A percentile compares a stretch with the other conserved stretches of the same genome.
Conservation (phyloP, 2,329 filamentous ascomycete genomes). For the Daldinia eschscholtzii region DNA sequence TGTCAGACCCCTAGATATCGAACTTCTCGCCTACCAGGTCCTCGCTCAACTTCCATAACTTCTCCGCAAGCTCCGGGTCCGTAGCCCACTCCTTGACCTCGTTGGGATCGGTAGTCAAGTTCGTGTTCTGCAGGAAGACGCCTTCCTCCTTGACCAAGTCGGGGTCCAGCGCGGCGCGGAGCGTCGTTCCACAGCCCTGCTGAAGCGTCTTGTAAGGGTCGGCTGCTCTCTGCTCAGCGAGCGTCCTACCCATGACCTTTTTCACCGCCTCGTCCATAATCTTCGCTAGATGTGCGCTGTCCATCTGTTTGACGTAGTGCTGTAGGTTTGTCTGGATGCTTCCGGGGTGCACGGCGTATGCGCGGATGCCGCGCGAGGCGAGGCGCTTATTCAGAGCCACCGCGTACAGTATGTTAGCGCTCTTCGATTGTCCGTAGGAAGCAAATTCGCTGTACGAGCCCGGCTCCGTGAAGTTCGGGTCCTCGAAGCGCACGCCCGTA, state of each 20-base stretch:
- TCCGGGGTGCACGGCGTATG: slow-evolving; percentile 58
- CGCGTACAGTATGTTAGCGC: slow-evolving; percentile 60
- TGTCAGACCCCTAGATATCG: slow-evolving; percentile 40
- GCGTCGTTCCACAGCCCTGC: slow-evolving; percentile 58
- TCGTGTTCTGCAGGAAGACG: slow-evolving; percentile 54
- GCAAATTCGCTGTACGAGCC: slow-evolving; percentile 54
- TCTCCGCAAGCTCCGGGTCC: slow-evolving; percentile 54
- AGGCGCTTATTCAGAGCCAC: slow-evolving; percentile 53
- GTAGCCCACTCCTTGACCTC: slow-evolving; percentile 53
- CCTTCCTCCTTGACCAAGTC: slow-evolving; percentile 51
- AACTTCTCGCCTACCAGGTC: slow-evolving; percentile 55
- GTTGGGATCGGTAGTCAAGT: slow-evolving; percentile 49
- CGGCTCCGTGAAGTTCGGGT: slow-evolving; percentile 48
- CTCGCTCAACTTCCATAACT: slow-evolving; percentile 56
- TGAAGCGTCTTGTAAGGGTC: slow-evolving; percentile 53
- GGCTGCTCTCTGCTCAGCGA: slow-evolving; percentile 37
- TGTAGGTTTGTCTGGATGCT: slow-evolving; percentile 48
- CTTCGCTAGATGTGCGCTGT: slow-evolving; percentile 35
- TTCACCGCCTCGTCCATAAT: slow-evolving; percentile 38
- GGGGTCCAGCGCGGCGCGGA: slow-evolving; percentile 60
- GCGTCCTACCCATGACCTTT: slow-evolving; percentile 47
- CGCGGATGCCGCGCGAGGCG: slow-evolving; percentile 50
- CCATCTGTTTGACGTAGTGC: slow-evolving; percentile 35
- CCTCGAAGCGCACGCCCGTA: slow-evolving; percentile 46
- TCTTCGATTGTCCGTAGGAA: slow-evolving; percentile 61